Conservation (phyloP, 2,329 filamentous ascomycete genomes). For the Aspergillus tanneri region DNA sequence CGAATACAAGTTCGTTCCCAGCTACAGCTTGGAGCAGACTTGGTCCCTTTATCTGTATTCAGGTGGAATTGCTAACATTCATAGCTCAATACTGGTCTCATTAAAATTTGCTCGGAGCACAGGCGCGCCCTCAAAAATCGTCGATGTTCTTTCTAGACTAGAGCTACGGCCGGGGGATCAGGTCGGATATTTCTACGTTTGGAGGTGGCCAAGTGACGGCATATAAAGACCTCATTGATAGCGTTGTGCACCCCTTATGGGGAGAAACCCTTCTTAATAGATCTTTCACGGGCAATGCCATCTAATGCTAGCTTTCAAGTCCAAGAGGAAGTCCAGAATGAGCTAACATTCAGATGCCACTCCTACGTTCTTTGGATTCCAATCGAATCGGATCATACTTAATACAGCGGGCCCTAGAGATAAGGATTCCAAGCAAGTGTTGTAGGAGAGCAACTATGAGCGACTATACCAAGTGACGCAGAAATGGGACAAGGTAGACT, state of each 20-base stretch:
- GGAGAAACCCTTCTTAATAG: slow-evolving; percentile 41
- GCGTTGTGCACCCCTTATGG: slow-evolving; percentile 43
- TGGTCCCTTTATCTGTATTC: background rate
- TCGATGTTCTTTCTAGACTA: background rate
- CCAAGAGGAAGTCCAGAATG: slow-evolving; percentile 38
- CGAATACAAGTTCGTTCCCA: background rate
- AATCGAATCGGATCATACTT: slow-evolving; percentile 34
- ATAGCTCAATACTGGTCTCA: slow-evolving; percentile 2
- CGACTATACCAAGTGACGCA: slow-evolving; percentile 31
- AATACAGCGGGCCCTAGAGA: slow-evolving; percentile 45
- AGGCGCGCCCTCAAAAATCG: slow-evolving; percentile 11
- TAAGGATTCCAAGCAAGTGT: slow-evolving; percentile 40
- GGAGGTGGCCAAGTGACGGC: slow-evolving; percentile 28
- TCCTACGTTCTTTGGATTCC: slow-evolving; percentile 22
- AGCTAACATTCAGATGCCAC: slow-evolving; percentile 30
- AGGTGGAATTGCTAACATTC: background rate
- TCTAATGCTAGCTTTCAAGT: slow-evolving; percentile 25
- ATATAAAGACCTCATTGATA: slow-evolving; percentile 38
- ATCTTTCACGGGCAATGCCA: slow-evolving; percentile 22
- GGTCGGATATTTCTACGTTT: background rate
- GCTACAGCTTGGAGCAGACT: background rate
- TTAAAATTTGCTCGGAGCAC: slow-evolving; percentile 17
- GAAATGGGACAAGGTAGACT: slow-evolving; percentile 32
- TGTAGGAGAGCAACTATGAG: slow-evolving; percentile 40
- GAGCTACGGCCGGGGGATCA: background rate